These are phyloP conservation scores for Solanum raphanifolium DNA, from an alignment of 257 asterid species.

Conservation along the genomic window DNA sequence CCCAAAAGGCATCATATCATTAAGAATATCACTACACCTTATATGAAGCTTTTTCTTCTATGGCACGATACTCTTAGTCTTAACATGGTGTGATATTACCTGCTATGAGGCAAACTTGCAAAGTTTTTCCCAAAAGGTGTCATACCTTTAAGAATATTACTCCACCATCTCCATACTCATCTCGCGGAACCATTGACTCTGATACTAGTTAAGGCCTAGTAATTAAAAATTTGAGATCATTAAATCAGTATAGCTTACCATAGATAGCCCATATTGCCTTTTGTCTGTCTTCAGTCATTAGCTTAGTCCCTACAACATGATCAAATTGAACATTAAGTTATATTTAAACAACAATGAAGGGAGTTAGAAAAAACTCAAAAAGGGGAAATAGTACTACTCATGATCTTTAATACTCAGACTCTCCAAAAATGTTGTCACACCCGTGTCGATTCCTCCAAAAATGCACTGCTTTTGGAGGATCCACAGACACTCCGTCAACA, in stretches of 20 bases:
- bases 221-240: neutral
- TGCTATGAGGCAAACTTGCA: neutral
- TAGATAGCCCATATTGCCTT: constrained; percentile 90
- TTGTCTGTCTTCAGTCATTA: constrained; percentile 69
- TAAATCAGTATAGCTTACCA: constrained; percentile 22
- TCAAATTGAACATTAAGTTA: neutral
- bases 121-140: neutral
- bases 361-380: neutral
- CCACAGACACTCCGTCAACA: neutral
- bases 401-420: neutral
- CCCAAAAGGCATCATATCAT: neutral
- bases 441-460: neutral
- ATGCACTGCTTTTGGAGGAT: neutral
- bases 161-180: neutral
- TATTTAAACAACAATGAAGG: neutral
- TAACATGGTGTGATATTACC: neutral
- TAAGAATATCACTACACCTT: neutral
- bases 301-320: constrained; percentile 48
- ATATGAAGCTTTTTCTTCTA: neutral
- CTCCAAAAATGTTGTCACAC: neutral
- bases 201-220: neutral
- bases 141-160: neutral
- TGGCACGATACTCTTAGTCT: neutral
- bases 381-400: neutral
- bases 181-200: neutral